Percentiles rank a stretch among this genome's conserved stretches.
Evolutionary conservation across 1,284 basidiomycete species (phyloP).

Genomic region (Stereum hirsutum): DNA sequence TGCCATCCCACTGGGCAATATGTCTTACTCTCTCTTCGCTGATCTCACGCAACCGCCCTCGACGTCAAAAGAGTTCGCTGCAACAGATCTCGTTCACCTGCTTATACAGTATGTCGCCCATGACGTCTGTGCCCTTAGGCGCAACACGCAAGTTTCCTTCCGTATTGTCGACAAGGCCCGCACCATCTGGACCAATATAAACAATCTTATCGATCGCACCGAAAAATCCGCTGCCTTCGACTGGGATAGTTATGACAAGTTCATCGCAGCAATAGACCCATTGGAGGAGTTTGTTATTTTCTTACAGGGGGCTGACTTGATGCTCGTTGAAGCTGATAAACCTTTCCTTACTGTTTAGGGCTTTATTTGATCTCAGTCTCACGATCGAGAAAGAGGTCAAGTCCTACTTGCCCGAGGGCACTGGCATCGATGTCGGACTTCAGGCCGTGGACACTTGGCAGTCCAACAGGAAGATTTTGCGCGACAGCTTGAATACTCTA

Average conservation of each 20-base stretch:
- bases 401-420: constrained; percentile 3
- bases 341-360: not conserved
- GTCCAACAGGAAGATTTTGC: constrained; percentile 4
- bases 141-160: constrained; percentile 12
- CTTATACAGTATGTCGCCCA: too few species aligned
- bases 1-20: too few species aligned
- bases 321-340: not conserved
- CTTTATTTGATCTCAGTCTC: constrained; percentile 4
- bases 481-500: not conserved
- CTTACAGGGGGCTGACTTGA: not conserved
- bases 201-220: constrained; percentile 7
- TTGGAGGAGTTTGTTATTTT: constrained; percentile 9
- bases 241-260: constrained; percentile 12
- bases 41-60: too few species aligned
- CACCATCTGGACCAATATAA: constrained; percentile 8
- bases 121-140: constrained; percentile 10
- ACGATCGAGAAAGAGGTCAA: constrained; percentile 6
- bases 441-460: constrained; percentile 6
- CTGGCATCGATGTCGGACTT: constrained; percentile 7
- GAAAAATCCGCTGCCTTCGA: constrained; percentile 7
- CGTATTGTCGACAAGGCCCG: constrained; percentile 10
- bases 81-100: too few species aligned
- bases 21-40: too few species aligned
- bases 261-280: constrained; percentile 9
- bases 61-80: too few species aligned